A percentile compares a stretch with the other conserved stretches of the same genome.
These are phyloP conservation scores for Teratosphaeria gauchensis DNA, from an alignment of 2,329 filamentous ascomycete genomes.

Conservation along the genomic window DNA sequence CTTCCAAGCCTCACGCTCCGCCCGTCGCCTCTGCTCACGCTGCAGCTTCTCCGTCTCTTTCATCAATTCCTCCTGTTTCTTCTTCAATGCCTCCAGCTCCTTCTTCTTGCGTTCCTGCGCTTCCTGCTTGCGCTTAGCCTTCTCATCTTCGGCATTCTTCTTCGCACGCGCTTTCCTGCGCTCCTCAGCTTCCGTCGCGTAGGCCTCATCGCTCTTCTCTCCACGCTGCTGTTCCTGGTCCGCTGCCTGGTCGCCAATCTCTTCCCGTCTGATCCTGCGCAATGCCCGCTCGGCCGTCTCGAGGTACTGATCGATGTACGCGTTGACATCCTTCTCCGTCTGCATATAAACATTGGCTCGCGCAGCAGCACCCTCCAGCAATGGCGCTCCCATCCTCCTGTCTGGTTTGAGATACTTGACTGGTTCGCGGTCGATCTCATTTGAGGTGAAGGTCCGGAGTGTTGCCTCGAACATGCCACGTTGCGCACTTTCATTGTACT, in stretches of 20 bases:
- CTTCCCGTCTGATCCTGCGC: slow-evolving; percentile 55
- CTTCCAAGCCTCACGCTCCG: slow-evolving; percentile 40
- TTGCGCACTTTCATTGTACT: slow-evolving; percentile 49
- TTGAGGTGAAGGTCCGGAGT: slow-evolving; percentile 50
- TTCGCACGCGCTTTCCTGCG: slow-evolving; percentile 53
- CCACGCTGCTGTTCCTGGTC: slow-evolving; percentile 55
- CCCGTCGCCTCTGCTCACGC: slow-evolving; percentile 38
- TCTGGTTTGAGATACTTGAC: slow-evolving; percentile 59
- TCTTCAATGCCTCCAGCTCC: slow-evolving; percentile 40
- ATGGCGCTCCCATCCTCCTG: slow-evolving; percentile 60
- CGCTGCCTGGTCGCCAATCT: slow-evolving; percentile 61
- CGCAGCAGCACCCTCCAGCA: slow-evolving; percentile 71
- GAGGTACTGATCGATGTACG: slow-evolving; percentile 55
- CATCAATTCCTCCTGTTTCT: slow-evolving; percentile 36
- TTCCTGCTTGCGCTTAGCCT: slow-evolving; percentile 48
- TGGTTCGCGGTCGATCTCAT: slow-evolving; percentile 65
- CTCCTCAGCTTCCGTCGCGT: slow-evolving; percentile 55
- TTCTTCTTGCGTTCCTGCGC: slow-evolving; percentile 51
- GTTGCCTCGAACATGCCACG: slow-evolving; percentile 30
- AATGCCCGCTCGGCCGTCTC: slow-evolving; percentile 59
- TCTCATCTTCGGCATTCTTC: slow-evolving; percentile 50
- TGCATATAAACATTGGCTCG: slow-evolving; percentile 66
- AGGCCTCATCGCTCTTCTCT: slow-evolving; percentile 64
- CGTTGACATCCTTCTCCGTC: slow-evolving; percentile 57
- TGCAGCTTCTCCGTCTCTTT: slow-evolving; percentile 34